These are phyloP conservation scores for Pseudevernia furfuracea DNA, from an alignment of 495 filamentous ascomycete genomes.

Conservation along the genomic window DNA sequence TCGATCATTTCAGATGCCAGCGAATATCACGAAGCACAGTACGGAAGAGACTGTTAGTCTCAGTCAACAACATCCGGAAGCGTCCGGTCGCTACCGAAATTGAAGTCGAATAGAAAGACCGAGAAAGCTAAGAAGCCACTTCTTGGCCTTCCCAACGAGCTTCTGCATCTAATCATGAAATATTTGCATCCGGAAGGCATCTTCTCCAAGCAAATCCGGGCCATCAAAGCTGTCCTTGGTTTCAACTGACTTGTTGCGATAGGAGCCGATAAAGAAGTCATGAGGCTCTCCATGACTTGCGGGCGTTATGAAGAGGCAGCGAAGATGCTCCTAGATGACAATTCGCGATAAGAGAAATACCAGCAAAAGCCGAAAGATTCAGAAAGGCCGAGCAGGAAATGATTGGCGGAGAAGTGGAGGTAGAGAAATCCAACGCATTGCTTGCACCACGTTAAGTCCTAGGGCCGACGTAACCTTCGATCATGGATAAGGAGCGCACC, in stretches of 20 bases:
- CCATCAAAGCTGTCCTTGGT: neutral
- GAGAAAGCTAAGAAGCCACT: neutral
- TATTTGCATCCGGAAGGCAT: neutral
- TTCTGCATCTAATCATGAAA: neutral
- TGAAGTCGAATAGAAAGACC: neutral
- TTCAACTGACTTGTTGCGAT: neutral
- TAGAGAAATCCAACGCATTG: neutral
- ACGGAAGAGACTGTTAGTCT: neutral
- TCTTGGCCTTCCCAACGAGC: neutral
- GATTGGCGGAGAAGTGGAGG: neutral
- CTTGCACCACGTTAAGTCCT: neutral
- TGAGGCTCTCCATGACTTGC: neutral
- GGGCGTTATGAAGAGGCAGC: neutral
- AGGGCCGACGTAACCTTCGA: neutral
- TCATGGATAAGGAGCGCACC: neutral
- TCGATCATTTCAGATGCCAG: neutral
- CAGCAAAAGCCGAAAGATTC: neutral
- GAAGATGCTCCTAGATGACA: neutral
- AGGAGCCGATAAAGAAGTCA: neutral
- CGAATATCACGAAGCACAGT: neutral
- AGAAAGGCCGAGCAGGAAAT: neutral
- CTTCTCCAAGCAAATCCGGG: neutral
- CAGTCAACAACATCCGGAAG: neutral
- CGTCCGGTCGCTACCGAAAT: neutral
- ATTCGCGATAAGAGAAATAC: neutral